A percentile compares a stretch with the other conserved stretches of the same genome.
These are phyloP conservation scores for Bacidia rubella DNA, from an alignment of 495 filamentous ascomycete genomes.

Conservation along the genomic window DNA sequence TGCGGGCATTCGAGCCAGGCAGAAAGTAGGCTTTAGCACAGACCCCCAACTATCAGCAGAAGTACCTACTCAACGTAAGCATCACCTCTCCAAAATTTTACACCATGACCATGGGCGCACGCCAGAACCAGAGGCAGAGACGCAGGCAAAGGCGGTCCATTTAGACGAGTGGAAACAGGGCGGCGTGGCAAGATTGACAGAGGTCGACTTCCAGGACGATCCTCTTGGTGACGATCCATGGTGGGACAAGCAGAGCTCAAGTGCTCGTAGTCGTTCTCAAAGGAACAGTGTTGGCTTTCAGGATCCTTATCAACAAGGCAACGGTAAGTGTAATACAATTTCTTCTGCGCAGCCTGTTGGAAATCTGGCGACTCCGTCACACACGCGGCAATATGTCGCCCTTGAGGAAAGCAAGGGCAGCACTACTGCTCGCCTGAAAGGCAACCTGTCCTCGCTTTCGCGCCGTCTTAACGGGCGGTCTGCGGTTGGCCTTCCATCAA, in stretches of 20 bases:
- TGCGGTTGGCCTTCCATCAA: constrained; percentile 3
- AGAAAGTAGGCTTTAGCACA: constrained; percentile 16
- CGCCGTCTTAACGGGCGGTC: background rate
- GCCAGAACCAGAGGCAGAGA: constrained; percentile 29
- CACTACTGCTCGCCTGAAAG: background rate
- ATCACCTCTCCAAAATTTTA: constrained; percentile 31
- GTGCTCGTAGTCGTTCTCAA: constrained; percentile 21
- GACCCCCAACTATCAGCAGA: background rate
- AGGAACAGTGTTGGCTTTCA: constrained; percentile 8
- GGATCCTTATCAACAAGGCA: constrained; percentile 35
- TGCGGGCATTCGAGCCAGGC: constrained; percentile 14
- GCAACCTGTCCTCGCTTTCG: background rate
- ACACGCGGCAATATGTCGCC: constrained; percentile 10
- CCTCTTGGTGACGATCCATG: constrained; percentile 32
- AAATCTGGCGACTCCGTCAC: background rate
- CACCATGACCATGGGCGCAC: constrained; percentile 28
- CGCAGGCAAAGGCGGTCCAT: constrained; percentile 28
- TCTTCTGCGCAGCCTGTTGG: background rate
- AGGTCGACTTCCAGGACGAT: constrained; percentile 29
- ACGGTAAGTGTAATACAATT: constrained; percentile 25
- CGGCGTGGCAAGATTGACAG: constrained; percentile 36
- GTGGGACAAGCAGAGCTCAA: constrained; percentile 36
- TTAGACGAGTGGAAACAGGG: constrained; percentile 48
- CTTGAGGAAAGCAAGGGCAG: background rate
- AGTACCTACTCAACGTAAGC: constrained; percentile 10